Evolutionary conservation across 805 yeast species (phyloP), one percentile per base, ranked within the genome.

Genomic region (Saccharomyces mikatae): DNA sequence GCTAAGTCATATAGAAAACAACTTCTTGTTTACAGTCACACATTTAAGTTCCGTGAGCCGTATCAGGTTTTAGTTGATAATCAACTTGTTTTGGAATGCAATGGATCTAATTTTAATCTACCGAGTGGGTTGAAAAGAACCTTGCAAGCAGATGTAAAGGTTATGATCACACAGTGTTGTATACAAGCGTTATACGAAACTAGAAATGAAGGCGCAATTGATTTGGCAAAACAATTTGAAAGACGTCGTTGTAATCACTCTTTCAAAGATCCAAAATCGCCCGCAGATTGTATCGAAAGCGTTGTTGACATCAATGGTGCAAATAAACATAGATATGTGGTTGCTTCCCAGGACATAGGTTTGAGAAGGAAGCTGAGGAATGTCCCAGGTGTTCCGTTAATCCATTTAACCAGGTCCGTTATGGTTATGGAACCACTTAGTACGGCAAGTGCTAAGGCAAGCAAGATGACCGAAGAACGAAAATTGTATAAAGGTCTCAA

Each of bases 401-500:
- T 92, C 9, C 91, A 87, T 68, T 83, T 94, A 81, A 84, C 87
- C 64, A 78, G 97, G 57, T 82, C 96, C 0, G 99, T 94, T 17
- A 88, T 94, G 92, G 84, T 94, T 28, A 83, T 94, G 94, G 99
- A 94, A 71, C 97, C 97, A 6, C 73, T 90, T 60, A 87, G 96
- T 52, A 79, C 78, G 41, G 87, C 88, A 6, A 86, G 92, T 47
- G 76, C 74, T 11, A 68, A 66, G 48, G 75, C 77, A 14, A 81
- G 82, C 53, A 64, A 65, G 48, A 61, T 70, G 29, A 73, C 77
- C 46, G 99, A 94, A 70, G 67, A 73, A 1, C 75, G 77, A 48
- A 94, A 94, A 64, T 75, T 94, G 51, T 80, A 80, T 2, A 80
- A 78, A 26, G 98, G 98, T 0, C 77, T 94, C 67, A 92, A 94